Conservation (phyloP, 2,329 filamentous ascomycete genomes). For the Monilinia laxa region DNA sequence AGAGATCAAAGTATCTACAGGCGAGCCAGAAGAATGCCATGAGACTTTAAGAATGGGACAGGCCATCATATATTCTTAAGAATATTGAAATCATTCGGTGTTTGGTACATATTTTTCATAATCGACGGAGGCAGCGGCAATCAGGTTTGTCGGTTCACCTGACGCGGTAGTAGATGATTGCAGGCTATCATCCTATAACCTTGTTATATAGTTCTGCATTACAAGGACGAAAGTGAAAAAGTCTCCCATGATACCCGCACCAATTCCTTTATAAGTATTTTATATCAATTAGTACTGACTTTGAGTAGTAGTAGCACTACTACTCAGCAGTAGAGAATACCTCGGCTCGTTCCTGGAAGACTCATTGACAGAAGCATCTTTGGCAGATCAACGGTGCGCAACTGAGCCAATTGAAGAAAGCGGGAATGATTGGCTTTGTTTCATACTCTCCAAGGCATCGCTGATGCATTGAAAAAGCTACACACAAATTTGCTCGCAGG, state of each 20-base stretch:
- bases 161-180: slow-evolving; percentile 7
- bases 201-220: background rate
- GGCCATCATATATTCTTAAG: background rate
- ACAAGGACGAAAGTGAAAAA: background rate
- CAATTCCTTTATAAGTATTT: background rate
- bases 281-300: background rate
- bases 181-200: background rate
- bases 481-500: no score
- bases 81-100: background rate
- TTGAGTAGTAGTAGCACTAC: background rate
- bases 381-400: slow-evolving; percentile 8
- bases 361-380: slow-evolving; percentile 8
- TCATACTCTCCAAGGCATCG: slow-evolving; percentile 1
- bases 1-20: background rate
- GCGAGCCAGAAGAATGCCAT: background rate
- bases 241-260: background rate
- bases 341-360: background rate
- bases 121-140: background rate
- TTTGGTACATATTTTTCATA: background rate
- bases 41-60: background rate
- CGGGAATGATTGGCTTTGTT: slow-evolving; percentile 1
- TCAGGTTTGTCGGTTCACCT: background rate
- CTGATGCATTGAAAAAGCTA: background rate
- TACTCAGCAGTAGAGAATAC: background rate
- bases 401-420: background rate